Conservation (phyloP, 768 basidiomycete species). For the Melanogaster broomeanus region DNA sequence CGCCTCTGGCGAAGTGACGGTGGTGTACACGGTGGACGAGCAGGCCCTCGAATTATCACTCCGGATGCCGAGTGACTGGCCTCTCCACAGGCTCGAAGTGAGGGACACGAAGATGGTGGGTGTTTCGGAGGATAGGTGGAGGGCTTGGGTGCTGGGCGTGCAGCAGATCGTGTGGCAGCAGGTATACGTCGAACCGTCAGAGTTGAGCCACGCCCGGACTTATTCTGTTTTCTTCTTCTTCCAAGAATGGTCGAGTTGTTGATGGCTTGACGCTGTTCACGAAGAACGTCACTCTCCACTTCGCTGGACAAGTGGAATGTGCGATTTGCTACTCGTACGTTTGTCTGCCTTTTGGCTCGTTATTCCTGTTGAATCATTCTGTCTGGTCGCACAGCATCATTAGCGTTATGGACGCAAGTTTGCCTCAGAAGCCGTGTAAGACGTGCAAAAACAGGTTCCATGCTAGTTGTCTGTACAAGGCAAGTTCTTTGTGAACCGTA, state of each 20-base stretch:
- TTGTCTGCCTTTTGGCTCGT: background rate
- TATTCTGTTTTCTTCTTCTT: background rate
- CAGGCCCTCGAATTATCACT: conserved; percentile 89
- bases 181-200: conserved; percentile 46
- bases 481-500: conserved; percentile 25
- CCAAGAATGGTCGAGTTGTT: conserved; percentile 84
- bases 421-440: conserved; percentile 90
- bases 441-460: conserved; percentile 97
- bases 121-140: conserved; percentile 87
- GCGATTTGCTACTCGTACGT: conserved; percentile 93
- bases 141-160: conserved; percentile 90
- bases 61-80: conserved; percentile 88
- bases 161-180: conserved; percentile 89
- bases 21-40: conserved; percentile 87
- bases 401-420: conserved; percentile 81
- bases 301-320: conserved; percentile 94
- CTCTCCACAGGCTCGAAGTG: conserved; percentile 86
- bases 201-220: background rate
- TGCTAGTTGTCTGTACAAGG: conserved; percentile 89
- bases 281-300: conserved; percentile 90
- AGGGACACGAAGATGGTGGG: conserved; percentile 82
- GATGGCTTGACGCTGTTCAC: conserved; percentile 91
- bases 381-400: conserved; percentile 63
- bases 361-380: background rate
- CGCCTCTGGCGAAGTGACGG: conserved; percentile 78